Evolutionary conservation across 805 yeast genomes (phyloP).

Genomic region (Hanseniaspora lachancei): DNA sequence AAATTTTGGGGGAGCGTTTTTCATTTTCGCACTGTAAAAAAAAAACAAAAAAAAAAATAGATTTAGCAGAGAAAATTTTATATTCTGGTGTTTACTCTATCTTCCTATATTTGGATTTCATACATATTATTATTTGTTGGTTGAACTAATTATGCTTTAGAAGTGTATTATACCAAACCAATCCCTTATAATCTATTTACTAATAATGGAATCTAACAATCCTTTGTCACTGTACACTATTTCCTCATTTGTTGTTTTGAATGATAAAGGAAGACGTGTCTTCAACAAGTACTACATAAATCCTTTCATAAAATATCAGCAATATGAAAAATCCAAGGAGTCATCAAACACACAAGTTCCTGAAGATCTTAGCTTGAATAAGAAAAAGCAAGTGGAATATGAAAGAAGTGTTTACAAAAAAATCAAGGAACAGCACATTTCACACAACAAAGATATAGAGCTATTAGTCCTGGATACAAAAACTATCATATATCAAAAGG

Average conservation of each 20-base stretch:
- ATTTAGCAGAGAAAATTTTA: background rate
- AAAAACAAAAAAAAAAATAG: no score
- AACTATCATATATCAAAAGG: constrained; percentile 75
- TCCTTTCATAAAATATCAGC: constrained; percentile 33
- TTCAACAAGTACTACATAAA: constrained; percentile 74
- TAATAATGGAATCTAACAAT: constrained; percentile 23
- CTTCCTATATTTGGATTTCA: no score
- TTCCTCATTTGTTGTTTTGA: constrained; percentile 67
- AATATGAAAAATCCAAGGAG: constrained; percentile 14
- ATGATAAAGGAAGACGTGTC: constrained; percentile 64
- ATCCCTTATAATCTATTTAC: background rate
- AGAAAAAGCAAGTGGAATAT: constrained; percentile 59
- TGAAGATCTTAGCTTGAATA: constrained; percentile 27
- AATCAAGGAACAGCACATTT: constrained; percentile 40
- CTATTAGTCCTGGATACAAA: constrained; percentile 67
- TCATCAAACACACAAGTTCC: constrained; percentile 15
- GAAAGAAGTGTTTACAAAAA: constrained; percentile 61
- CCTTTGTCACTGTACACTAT: constrained; percentile 62
- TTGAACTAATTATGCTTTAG: no score
- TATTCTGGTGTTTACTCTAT: background rate
- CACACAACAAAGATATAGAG: constrained; percentile 48
- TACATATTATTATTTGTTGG: no score
- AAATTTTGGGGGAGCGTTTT: no score
- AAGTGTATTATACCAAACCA: background rate
- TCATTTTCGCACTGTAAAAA: no score